These are phyloP conservation scores for Agrostemma githago DNA, from an alignment of 148 eudicot genomes.

Conservation along the genomic window DNA sequence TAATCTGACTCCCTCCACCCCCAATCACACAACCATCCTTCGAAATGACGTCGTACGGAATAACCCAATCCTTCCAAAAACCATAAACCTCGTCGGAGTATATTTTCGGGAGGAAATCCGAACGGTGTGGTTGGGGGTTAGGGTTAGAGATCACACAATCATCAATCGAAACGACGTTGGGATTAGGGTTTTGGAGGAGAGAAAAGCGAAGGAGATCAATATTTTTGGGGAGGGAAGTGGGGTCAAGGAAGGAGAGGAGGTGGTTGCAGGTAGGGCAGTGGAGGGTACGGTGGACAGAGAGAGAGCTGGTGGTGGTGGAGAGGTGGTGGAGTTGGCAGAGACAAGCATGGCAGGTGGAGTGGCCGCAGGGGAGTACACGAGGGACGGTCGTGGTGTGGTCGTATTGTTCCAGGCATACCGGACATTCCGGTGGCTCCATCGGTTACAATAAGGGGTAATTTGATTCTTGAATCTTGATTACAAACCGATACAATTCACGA, in stretches of 20 bases:
- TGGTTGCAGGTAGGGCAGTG: constrained; percentile 77
- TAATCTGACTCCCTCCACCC: constrained; percentile 5
- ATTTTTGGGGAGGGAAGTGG: constrained; percentile 72
- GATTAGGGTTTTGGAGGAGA: constrained; percentile 13
- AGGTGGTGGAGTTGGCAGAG: constrained; percentile 44
- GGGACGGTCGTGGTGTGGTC: constrained; percentile 42
- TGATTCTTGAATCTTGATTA: too few relatives aligned
- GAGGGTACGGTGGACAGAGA: constrained; percentile 42
- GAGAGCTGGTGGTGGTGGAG: constrained; percentile 37
- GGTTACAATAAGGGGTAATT: too few relatives aligned
- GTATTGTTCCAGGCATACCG: constrained; percentile 67
- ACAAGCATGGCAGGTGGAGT: constrained; percentile 63
- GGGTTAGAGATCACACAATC: constrained; percentile 34
- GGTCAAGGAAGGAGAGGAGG: constrained; percentile 47
- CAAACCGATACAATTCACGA: too few relatives aligned
- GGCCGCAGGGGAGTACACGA: constrained; percentile 84
- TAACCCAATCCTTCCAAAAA: constrained; percentile 62
- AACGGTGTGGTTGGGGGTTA: constrained; percentile 9
- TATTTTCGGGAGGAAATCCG: constrained; percentile 19
- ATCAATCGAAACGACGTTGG: constrained; percentile 16
- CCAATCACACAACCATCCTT: constrained; percentile 33
- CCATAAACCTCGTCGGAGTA: constrained; percentile 52
- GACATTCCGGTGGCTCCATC: constrained; percentile 69
- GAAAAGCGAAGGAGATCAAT: constrained; percentile 66
- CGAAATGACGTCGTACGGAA: constrained; percentile 37